Evolutionary conservation across 2,329 filamentous ascomycete species (phyloP).

Genomic region (Alternaria brassicicola): DNA sequence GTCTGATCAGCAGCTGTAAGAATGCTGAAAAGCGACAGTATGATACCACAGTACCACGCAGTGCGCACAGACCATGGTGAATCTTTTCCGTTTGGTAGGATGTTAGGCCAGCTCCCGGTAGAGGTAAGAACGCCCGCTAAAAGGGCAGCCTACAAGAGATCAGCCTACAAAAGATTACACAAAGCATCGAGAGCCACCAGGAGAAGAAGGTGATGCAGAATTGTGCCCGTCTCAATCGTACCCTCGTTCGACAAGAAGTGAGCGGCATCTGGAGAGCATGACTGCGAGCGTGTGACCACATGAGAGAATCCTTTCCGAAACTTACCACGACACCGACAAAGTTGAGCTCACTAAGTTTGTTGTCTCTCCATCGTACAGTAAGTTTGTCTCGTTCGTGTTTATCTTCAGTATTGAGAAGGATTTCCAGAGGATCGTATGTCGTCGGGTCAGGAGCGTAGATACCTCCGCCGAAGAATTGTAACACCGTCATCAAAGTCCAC

Average conservation of each 20-base stretch:
- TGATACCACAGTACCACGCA: conserved; percentile 53
- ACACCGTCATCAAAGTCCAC: conserved; percentile 15
- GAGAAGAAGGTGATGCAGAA: too few relatives aligned
- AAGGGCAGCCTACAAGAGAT: conserved; percentile 41
- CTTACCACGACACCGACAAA: conserved; percentile 52
- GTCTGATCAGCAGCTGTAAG: conserved; percentile 54
- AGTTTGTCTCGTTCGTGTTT: conserved; percentile 43
- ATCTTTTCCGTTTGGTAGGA: conserved; percentile 46
- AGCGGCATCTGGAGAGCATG: neutral
- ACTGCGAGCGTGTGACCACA: neutral
- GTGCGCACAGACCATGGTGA: conserved; percentile 52
- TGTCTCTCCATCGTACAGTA: conserved; percentile 49
- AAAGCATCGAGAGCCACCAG: neutral
- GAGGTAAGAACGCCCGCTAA: conserved; percentile 51
- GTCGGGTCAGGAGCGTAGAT: conserved; percentile 43
- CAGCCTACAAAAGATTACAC: neutral
- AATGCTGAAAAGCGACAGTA: conserved; percentile 60
- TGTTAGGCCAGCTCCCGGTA: conserved; percentile 53
- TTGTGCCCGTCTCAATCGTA: neutral
- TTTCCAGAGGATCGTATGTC: conserved; percentile 47
- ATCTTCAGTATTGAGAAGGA: conserved; percentile 47
- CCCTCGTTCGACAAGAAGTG: neutral
- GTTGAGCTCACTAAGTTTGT: conserved; percentile 50
- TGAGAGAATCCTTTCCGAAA: neutral
- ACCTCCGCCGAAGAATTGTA: conserved; percentile 43